Evolutionary conservation across 2,329 filamentous ascomycete genomes (phyloP).

Genomic region (Botrytis paeoniae): DNA sequence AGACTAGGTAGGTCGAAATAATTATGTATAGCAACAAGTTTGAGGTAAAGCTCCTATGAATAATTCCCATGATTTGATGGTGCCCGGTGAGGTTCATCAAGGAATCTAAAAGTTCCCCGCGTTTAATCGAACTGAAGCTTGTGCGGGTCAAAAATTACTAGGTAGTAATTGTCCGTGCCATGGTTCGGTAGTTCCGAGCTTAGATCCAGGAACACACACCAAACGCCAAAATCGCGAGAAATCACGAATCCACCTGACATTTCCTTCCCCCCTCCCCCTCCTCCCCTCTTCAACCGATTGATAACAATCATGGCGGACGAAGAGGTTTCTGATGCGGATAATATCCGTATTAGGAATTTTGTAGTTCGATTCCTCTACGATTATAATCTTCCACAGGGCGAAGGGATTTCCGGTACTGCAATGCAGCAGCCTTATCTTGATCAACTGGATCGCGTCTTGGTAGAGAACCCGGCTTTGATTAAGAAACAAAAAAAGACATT

Average conservation of each 20-base stretch:
- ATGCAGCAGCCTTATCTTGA: conserved; percentile 6
- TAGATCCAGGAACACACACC: background rate
- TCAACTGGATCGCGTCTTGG: conserved; percentile 3
- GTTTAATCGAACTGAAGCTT: background rate
- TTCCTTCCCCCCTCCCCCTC: background rate
- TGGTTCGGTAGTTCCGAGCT: background rate
- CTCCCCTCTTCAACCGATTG: background rate
- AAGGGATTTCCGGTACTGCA: background rate
- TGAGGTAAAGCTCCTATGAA: background rate
- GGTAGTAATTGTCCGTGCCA: background rate
- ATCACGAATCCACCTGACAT: conserved; percentile 14
- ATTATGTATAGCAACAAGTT: background rate
- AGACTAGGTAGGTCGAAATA: background rate
- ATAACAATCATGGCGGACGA: conserved; percentile 1
- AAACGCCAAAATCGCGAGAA: conserved; percentile 9
- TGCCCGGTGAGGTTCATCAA: background rate
- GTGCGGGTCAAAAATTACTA: background rate
- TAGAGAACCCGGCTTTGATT: background rate
- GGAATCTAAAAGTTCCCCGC: background rate
- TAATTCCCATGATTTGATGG: background rate
- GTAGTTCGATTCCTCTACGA: background rate
- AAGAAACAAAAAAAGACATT: conserved; percentile 9
- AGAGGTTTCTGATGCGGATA: conserved; percentile 8
- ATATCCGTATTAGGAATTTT: background rate
- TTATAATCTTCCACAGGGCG: background rate